Conservation (phyloP, 495 filamentous ascomycete genomes). For the Xylaria curta region DNA sequence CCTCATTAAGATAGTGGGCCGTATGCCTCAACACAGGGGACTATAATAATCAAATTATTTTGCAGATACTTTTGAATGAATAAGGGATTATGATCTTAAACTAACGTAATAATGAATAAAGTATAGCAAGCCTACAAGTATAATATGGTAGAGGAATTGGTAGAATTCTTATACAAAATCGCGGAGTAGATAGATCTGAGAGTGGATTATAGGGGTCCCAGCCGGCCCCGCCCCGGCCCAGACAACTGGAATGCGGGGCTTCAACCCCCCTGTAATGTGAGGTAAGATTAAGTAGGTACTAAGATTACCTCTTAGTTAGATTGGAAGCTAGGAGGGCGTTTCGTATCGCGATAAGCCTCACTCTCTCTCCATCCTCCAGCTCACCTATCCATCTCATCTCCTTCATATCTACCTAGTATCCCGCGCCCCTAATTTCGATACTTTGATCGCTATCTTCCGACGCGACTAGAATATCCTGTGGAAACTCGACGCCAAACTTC, state of each 20-base stretch:
- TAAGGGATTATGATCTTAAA: neutral
- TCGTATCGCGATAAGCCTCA: conserved; percentile 1
- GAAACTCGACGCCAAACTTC: neutral
- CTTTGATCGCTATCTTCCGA: neutral
- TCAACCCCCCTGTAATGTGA: neutral
- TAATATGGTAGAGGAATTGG: neutral
- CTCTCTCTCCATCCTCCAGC: neutral
- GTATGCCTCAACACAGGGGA: neutral
- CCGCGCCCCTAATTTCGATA: neutral
- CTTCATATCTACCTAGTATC: neutral
- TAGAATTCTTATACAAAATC: neutral
- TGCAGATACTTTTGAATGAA: neutral
- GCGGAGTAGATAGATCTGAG: neutral
- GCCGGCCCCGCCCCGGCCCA: neutral
- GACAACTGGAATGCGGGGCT: conserved; percentile 5
- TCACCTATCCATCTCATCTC: neutral
- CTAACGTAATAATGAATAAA: neutral
- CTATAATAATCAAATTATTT: neutral
- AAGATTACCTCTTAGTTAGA: neutral
- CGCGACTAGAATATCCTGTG: neutral
- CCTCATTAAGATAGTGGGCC: neutral
- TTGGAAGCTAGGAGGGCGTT: neutral
- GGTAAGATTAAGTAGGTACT: neutral
- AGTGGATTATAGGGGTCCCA: neutral
- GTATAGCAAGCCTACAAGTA: neutral